Conservation (phyloP, 768 basidiomycete genomes). For the Leucosporidium scottii region DNA sequence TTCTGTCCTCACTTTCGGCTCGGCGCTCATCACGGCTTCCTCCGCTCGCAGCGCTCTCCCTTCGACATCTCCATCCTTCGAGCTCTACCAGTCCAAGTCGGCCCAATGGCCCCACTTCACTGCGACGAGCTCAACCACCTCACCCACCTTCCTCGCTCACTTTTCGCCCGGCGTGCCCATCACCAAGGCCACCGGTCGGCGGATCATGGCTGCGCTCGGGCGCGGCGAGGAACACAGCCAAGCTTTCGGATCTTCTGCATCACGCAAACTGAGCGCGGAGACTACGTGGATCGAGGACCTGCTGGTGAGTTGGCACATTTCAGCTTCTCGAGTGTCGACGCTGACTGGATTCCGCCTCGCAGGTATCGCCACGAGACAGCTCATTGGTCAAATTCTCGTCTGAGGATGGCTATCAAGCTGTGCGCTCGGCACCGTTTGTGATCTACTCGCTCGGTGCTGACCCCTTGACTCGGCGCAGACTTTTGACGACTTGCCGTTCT, state of each 20-base stretch:
- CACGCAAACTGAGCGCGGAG: neutral
- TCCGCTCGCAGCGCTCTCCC: neutral
- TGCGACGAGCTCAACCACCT: neutral
- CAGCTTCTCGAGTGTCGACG: no score
- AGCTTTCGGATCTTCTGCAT: no score
- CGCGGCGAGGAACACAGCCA: neutral
- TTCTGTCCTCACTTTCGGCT: neutral
- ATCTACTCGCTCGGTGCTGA: no score
- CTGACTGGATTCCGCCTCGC: neutral
- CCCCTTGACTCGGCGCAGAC: neutral
- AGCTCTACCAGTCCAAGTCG: neutral
- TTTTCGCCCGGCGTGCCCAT: neutral
- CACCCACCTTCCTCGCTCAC: neutral
- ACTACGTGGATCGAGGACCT: slow-evolving; percentile 5
- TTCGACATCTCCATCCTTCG: neutral
- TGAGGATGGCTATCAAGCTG: neutral
- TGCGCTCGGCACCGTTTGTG: neutral
- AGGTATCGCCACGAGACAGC: neutral
- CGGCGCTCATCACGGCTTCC: neutral
- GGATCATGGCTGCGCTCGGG: neutral
- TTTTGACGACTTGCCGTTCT: neutral
- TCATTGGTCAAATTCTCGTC: neutral
- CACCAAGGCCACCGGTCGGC: neutral
- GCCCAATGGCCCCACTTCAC: neutral
- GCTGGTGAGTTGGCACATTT: neutral